Conservation (phyloP, 75 land plant species). For the Ceratopteris richardii region DNA sequence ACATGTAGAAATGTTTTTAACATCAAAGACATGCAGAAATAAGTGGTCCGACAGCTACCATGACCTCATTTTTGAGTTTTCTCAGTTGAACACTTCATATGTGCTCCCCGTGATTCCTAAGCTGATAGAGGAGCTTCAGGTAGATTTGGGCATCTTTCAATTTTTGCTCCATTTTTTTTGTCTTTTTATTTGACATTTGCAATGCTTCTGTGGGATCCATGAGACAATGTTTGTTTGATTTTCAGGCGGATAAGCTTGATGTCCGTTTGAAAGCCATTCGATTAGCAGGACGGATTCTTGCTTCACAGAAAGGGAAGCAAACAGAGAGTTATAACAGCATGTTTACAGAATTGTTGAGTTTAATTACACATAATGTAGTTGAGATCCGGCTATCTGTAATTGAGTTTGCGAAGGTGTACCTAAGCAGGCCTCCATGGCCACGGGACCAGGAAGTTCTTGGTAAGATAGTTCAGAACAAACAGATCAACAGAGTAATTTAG, state of each 20-base stretch:
- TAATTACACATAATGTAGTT: conserved; percentile 54
- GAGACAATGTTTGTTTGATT: background rate
- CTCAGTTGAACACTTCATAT: background rate
- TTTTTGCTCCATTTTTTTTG: background rate
- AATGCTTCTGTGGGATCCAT: background rate
- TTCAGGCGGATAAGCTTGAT: conserved; percentile 55
- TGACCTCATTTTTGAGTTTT: conserved; percentile 4
- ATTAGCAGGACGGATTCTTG: conserved; percentile 58
- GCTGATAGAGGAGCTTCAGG: conserved; percentile 11
- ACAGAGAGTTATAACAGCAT: conserved; percentile 48
- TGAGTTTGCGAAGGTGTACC: conserved; percentile 47
- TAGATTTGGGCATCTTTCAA: background rate
- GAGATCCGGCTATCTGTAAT: conserved; percentile 57
- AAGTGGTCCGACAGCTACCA: background rate
- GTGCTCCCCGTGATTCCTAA: background rate
- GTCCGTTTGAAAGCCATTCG: conserved; percentile 53
- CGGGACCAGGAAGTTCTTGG: conserved; percentile 46
- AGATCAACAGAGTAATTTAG: too few relatives aligned
- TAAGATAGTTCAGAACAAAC: too few relatives aligned
- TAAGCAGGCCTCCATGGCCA: conserved; percentile 36
- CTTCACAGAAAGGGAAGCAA: conserved; percentile 29
- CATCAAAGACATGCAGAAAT: background rate
- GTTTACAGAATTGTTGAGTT: conserved; percentile 57
- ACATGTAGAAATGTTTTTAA: background rate
- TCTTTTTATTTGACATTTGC: background rate